Evolutionary conservation across 345 rosid species (phyloP).

Genomic region (Citrus sp.): DNA sequence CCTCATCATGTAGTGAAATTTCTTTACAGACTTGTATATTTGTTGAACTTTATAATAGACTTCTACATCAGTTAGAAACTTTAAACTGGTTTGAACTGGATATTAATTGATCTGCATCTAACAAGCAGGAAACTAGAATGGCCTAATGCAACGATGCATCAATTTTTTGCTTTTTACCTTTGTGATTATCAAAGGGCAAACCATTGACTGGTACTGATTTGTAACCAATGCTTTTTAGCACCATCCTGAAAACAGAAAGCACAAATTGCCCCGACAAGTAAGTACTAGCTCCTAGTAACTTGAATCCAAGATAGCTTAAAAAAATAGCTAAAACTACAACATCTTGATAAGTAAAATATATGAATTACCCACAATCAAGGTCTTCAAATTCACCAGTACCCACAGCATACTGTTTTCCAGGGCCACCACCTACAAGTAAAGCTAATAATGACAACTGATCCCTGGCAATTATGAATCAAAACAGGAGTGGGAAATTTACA

Average conservation of each 20-base stretch:
- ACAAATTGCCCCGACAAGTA: conserved; percentile 3
- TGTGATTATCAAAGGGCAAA: conserved; percentile 71
- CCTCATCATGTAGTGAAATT: neutral
- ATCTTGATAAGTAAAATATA: neutral
- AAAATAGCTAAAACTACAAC: neutral
- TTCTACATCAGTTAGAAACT: neutral
- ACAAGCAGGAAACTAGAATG: neutral
- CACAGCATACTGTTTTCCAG: conserved; percentile 75
- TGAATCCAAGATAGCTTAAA: neutral
- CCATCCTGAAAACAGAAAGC: conserved; percentile 49
- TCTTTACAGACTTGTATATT: neutral
- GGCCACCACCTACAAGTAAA: conserved; percentile 47
- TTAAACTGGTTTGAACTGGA: neutral
- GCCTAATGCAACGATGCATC: neutral
- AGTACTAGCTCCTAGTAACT: neutral
- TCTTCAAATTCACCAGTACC: conserved; percentile 81
- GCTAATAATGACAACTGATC: conserved; percentile 1
- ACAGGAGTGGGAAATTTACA: neutral
- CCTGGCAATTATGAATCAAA: neutral
- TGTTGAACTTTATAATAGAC: neutral
- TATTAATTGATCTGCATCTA: neutral
- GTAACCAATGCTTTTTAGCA: conserved; percentile 93
- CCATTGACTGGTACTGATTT: conserved; percentile 71
- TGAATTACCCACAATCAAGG: conserved; percentile 63
- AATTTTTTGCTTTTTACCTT: conserved; percentile 41